Base-by-base conservation (phyloP, 2,329 filamentous ascomycete genomes). In the Ascochyta fabae region DNA sequence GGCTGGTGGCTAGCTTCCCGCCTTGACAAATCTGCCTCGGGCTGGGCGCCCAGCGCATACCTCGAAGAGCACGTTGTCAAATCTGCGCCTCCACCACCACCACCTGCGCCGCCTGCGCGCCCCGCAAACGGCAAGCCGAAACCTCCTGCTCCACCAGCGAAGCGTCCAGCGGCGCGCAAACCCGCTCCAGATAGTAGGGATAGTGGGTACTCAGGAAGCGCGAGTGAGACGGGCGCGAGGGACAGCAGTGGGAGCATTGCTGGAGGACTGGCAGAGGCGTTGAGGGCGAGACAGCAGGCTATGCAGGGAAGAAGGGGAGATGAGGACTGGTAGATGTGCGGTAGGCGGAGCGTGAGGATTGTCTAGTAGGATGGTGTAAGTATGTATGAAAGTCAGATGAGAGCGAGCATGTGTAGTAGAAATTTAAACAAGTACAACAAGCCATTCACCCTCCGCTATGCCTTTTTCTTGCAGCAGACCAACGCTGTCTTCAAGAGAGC, bases 1-100 rank as follows among this genome's bases (percentile, higher is more conserved):
- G 94, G 95, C 48, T 99, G 95, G 95, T 98, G 94, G 94, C 83
- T 98, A 42, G 95, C 89, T 60, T 94, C 92, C 80, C 90, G 88
- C 59, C 78, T 79, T 44, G 79, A 86, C 67, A 81, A 81, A 42
- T 81, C 83, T 64, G 85, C 86, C n/a, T 91, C 95, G 76, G 95
- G 92, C 47, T 99, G 95, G 95, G 87, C 95, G 3, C 95, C 95
- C 0, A 90, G 93, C 19, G 92, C 94, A 19, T 99, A 99, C 70
- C 88, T 99, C 8, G 90, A 98, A 77, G 93, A 97, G 77, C 84
- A 90, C 72, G 84, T 83, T 22, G 67, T 73, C 43, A 75, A 75
- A 23, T 79, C 85, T 12, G 80, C 87, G 9, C 84, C 86, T 4
- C 83, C 86, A 15, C 78, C 80, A 2, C 74, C 77, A 13, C 80